Conservation (phyloP, 2,329 filamentous ascomycete species). For the Pseudogymnoascus sp. region DNA sequence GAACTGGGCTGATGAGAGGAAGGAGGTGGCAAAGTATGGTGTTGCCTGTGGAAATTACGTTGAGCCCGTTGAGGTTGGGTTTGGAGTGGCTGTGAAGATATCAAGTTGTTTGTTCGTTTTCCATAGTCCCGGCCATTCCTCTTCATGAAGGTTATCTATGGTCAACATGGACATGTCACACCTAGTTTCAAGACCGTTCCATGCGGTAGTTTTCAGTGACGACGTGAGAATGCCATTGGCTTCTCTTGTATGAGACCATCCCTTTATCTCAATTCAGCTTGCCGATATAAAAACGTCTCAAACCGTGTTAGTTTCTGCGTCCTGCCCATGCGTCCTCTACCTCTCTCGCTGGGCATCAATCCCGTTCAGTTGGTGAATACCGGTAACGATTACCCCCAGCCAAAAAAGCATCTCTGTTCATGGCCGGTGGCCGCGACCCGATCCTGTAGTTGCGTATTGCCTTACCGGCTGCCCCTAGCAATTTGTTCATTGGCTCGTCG, state of each 20-base stretch:
- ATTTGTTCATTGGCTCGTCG: background rate
- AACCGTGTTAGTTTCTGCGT: background rate
- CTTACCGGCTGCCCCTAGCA: background rate
- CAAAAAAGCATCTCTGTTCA: background rate
- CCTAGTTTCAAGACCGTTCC: too few relatives aligned
- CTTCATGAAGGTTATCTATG: constrained; percentile 19
- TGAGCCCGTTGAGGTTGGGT: constrained; percentile 25
- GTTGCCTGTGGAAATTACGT: constrained; percentile 41
- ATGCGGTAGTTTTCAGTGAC: background rate
- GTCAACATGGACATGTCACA: too few relatives aligned
- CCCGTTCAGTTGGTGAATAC: background rate
- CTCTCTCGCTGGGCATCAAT: background rate
- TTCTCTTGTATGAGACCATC: too few relatives aligned
- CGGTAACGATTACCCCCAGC: background rate
- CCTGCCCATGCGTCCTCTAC: background rate
- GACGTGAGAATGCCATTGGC: background rate
- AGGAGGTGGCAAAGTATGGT: background rate
- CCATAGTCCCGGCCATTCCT: constrained; percentile 27
- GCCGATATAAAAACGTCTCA: background rate
- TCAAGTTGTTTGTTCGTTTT: constrained; percentile 35
- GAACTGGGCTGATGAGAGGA: background rate
- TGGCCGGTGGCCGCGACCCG: background rate
- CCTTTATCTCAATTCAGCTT: too few relatives aligned
- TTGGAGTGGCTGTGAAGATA: constrained; percentile 38
- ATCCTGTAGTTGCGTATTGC: background rate